These are phyloP conservation scores for Colletotrichum musae DNA, from an alignment of 2,329 filamentous ascomycete species.

Conservation along the genomic window DNA sequence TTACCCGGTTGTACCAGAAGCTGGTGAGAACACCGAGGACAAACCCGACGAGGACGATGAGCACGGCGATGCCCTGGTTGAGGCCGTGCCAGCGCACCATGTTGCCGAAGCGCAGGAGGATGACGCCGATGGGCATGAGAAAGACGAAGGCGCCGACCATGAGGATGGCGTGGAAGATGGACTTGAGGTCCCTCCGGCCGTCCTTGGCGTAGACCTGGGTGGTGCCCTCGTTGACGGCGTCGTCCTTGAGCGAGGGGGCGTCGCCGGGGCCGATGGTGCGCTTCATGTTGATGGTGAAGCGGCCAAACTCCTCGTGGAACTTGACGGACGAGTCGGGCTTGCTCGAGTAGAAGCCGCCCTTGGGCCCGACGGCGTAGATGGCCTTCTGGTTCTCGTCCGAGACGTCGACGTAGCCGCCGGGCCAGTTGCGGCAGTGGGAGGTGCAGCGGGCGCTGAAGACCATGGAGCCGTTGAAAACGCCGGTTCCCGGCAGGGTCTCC, in stretches of 20 bases:
- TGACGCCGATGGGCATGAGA: slow-evolving; percentile 69
- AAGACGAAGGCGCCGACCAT: slow-evolving; percentile 71
- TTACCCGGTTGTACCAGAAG: slow-evolving; percentile 69
- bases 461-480: slow-evolving; percentile 61
- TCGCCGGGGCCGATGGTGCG: slow-evolving; percentile 62
- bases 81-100: slow-evolving; percentile 69
- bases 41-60: slow-evolving; percentile 64
- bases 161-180: slow-evolving; percentile 61
- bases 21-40: slow-evolving; percentile 68
- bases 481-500: slow-evolving; percentile 62
- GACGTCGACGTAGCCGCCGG: slow-evolving; percentile 64
- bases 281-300: slow-evolving; percentile 69
- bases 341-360: slow-evolving; percentile 59
- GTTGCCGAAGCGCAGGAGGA: slow-evolving; percentile 66
- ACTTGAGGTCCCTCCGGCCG: slow-evolving; percentile 54
- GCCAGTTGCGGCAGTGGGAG: slow-evolving; percentile 67
- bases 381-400: slow-evolving; percentile 62
- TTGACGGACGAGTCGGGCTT: slow-evolving; percentile 60
- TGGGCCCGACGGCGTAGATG: slow-evolving; percentile 70
- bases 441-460: slow-evolving; percentile 67
- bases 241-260: slow-evolving; percentile 56
- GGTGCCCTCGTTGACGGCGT: slow-evolving; percentile 54
- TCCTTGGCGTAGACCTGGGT: slow-evolving; percentile 46
- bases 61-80: slow-evolving; percentile 65
- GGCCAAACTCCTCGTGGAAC: slow-evolving; percentile 67